These are phyloP conservation scores for Kluyveromyces nonfermentans DNA, from an alignment of 805 yeast species.

Conservation along the genomic window DNA sequence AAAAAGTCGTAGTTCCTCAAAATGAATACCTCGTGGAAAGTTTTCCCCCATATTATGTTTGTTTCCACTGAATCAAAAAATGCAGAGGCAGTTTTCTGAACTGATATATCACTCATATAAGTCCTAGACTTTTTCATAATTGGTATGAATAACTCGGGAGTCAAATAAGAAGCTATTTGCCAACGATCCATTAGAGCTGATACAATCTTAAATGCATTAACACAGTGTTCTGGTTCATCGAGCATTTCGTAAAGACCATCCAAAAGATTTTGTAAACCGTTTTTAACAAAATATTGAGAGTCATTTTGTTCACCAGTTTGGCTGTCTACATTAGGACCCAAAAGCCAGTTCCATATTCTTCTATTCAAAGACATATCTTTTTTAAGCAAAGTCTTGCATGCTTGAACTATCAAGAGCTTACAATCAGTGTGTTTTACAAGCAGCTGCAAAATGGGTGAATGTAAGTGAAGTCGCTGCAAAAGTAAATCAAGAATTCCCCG, in stretches of 20 bases:
- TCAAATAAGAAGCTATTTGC: conserved; percentile 77
- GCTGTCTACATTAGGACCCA: conserved; percentile 48
- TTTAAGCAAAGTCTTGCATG: conserved; percentile 59
- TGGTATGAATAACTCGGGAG: conserved; percentile 63
- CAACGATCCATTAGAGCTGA: conserved; percentile 80
- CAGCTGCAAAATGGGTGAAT: conserved; percentile 44
- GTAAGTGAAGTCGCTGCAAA: conserved; percentile 55
- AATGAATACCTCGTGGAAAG: conserved; percentile 30
- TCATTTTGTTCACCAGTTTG: conserved; percentile 7
- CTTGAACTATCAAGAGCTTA: conserved; percentile 47
- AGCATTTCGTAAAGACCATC: conserved; percentile 46
- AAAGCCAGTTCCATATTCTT: conserved; percentile 85
- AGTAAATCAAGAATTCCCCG: conserved; percentile 84
- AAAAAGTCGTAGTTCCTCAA: conserved; percentile 38
- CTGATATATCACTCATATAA: conserved; percentile 23
- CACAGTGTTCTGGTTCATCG: conserved; percentile 26
- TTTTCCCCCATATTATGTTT: conserved; percentile 61
- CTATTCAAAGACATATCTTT: conserved; percentile 93
- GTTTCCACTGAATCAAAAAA: conserved; percentile 88
- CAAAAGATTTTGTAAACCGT: conserved; percentile 44
- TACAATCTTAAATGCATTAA: conserved; percentile 52
- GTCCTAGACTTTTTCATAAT: conserved; percentile 42
- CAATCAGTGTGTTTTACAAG: conserved; percentile 45
- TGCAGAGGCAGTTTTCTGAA: conserved; percentile 49
- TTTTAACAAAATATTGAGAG: conserved; percentile 42